Evolutionary conservation across 805 yeast genomes (phyloP).

Genomic region (Yarrowia porcina): DNA sequence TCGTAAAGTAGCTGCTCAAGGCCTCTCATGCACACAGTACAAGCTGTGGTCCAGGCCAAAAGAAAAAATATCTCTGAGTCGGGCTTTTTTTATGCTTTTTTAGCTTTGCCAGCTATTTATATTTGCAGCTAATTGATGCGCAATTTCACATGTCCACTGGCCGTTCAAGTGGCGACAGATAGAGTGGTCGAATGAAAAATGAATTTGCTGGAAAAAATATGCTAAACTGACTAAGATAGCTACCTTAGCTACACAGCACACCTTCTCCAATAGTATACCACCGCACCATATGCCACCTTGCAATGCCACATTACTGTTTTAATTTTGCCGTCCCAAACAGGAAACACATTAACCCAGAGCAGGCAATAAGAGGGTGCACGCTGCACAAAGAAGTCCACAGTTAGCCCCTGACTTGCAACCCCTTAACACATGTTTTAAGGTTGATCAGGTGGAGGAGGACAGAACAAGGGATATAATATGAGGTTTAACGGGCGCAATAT

Average conservation of each 20-base stretch:
- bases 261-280: no score
- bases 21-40: background rate
- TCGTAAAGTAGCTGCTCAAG: background rate
- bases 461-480: background rate
- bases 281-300: no score
- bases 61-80: background rate
- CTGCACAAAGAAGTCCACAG: constrained; percentile 2
- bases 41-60: background rate
- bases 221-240: no score
- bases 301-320: background rate
- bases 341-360: constrained; percentile 16
- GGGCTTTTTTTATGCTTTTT: background rate
- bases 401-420: constrained; percentile 23
- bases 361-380: constrained; percentile 3
- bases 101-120: constrained; percentile 11
- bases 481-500: background rate
- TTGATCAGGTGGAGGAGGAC: constrained; percentile 21
- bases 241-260: no score
- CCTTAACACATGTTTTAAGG: constrained; percentile 24
- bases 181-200: no score
- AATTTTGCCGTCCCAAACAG: background rate
- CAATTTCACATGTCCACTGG: constrained; percentile 16
- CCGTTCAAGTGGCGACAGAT: background rate
- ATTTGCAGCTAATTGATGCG: constrained; percentile 19
- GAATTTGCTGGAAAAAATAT: no score